Evolutionary conservation across 2,329 filamentous ascomycete species (phyloP), one percentile per base, ranked within the genome.

Genomic region (Endocalyx cinctus): DNA sequence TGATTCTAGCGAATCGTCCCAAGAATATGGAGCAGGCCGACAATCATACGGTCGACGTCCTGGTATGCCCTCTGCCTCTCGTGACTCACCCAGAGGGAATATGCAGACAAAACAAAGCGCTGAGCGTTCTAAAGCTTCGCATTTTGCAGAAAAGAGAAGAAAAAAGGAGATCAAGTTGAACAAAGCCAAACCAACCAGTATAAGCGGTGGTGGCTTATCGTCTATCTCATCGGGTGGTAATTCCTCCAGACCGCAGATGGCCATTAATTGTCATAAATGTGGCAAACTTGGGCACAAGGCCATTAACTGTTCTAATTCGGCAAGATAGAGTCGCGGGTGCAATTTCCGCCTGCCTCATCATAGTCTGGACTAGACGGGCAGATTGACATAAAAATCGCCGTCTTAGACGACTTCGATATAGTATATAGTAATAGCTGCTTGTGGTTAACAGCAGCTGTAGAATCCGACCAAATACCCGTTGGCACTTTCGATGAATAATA

Each of bases 81-180:
- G 66, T 46, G 58, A 15, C 14, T 23, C 13, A 4, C 42, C 31
- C 46, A 41, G 19, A 42, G 43, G 27, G 30, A 59, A 6, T 63
- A n/a, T 64, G 27, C 64, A 63, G 43, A 64, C 67, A 25, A 69
- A 67, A 49, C 66, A 64, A 47, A 67, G 69, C 30, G 61, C 61
- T 17, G 69, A 72, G 38, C 64, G 64, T 31, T 60, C 60, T 16
- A 70, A 68, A 42, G 59, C 63, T 10, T 60, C 63, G 42, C 66
- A 76, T 43, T 57, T 80, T 13, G 72, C 75, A 6, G 73, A 77
- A 26, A 70, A 73, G 51, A 66, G 78, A 27, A 72, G 75, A 48
- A 78, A 78, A 55, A 82, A 81, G 54, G 76, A 82, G 35, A 68
- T 85, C 32, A 80, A 81, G 40, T 59, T 87, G 35, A 82, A 82